phyloP scores from a whole-genome alignment of 768 basidiomycete species.

The Hysterangium stoloniferum region DNA sequence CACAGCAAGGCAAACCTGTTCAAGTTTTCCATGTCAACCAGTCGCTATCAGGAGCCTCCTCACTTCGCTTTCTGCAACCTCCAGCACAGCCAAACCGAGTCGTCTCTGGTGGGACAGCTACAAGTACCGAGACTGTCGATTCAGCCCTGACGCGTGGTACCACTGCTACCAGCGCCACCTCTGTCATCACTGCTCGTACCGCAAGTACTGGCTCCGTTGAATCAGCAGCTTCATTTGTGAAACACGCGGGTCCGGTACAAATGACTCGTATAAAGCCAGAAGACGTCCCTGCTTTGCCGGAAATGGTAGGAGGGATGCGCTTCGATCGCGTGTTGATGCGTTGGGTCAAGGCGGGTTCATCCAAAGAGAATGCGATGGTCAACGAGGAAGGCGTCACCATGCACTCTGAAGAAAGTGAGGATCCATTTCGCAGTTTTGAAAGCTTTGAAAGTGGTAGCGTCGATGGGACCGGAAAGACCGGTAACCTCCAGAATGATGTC shows the following conservation, averaged over 20 bases:
- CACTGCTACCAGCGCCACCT: conserved; percentile 2
- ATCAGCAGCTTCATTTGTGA: conserved; percentile 76
- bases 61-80: conserved; percentile 49
- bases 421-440: conserved; percentile 90
- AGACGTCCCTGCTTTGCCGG: conserved; percentile 68
- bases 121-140: conserved; percentile 34
- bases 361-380: conserved; percentile 22
- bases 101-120: conserved; percentile 81
- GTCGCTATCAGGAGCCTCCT: conserved; percentile 20
- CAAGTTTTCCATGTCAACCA: conserved; percentile 11
- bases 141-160: conserved; percentile 48
- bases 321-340: conserved; percentile 78
- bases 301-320: conserved; percentile 80
- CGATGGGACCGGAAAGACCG: too few relatives aligned
- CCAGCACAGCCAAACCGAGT: conserved; percentile 64
- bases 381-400: conserved; percentile 14
- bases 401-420: conserved; percentile 57
- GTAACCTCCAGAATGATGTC: too few relatives aligned
- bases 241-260: conserved; percentile 72
- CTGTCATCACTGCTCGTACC: conserved; percentile 2
- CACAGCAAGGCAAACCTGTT: conserved; percentile 26
- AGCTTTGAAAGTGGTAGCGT: conserved; percentile 46
- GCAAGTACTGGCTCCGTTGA: conserved; percentile 27
- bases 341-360: conserved; percentile 65
- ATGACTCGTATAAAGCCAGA: conserved; percentile 75